Evolutionary conservation across 495 filamentous ascomycete genomes (phyloP), one percentile per base, ranked within the genome.

Genomic region (Schizothecium vesticola): DNA sequence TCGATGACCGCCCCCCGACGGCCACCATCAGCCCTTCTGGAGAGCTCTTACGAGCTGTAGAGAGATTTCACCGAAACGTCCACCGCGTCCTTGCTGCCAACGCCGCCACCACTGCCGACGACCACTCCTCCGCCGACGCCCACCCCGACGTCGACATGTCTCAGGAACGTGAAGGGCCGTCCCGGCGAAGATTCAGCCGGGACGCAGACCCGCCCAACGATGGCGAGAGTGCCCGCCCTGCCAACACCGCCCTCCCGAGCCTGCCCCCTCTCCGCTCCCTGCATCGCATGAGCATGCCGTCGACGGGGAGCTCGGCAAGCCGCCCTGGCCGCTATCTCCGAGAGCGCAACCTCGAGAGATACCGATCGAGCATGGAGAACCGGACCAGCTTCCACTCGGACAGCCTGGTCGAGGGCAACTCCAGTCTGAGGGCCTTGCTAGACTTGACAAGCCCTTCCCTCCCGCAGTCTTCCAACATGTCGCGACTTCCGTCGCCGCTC

Each of bases 31-130:
- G 73, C 56, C 74, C 78, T 21, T 80, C 80, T 36, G 80, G 78
- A 71, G 79, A 83, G 69, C 69, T 83, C 64, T 78, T 78, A 67
- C 73, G 78, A 70, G 76, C 80, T 61, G 78, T 84, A 77, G 83
- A 79, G 67, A 74, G 79, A 59, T 81, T 78, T 67, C 77, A 82
- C 66, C 55, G 67, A 29, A 75, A 73, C 26, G 57, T 75, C 59
- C 67, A 77, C 13, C 61, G 64, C 16, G 61, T 73, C 60, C 65
- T 69, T 59, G 72, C 67, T 58, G 65, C 67, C 65, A 36, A 72
- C 28, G 51, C 43, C 23, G 55, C 56, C 57, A 24, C 16, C 19
- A n/a, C 43, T 60, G 71, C 67, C 60, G 65, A 68, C 65, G 33
- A 73, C 28, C 51, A 29, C 23, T 59, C 59, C 57, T 19, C 71